Conservation (phyloP, 805 yeast genomes). For the Candida namnaoensis region DNA sequence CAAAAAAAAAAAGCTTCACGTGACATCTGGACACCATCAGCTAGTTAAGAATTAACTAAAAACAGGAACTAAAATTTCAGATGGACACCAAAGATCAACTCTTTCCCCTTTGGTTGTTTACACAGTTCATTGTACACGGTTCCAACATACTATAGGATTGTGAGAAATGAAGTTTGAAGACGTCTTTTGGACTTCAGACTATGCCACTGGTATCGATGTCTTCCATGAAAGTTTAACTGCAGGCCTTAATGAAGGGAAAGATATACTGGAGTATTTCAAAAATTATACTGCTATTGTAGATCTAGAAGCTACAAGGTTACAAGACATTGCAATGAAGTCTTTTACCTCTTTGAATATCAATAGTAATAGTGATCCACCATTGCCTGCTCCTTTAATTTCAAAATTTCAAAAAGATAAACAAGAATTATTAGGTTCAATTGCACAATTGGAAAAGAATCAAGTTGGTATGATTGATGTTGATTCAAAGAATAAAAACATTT, state of each 20-base stretch:
- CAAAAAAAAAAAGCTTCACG: too few species aligned
- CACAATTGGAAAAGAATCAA: background rate
- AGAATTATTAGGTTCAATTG: background rate
- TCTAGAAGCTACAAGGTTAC: conserved; percentile 5
- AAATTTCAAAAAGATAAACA: background rate
- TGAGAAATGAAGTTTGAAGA: conserved; percentile 6
- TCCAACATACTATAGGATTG: too few species aligned
- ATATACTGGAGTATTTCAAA: conserved; percentile 10
- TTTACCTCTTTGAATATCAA: conserved; percentile 1
- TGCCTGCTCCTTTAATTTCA: background rate
- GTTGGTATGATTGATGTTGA: background rate
- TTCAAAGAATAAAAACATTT: background rate
- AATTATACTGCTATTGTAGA: conserved; percentile 11
- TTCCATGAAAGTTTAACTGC: conserved; percentile 10
- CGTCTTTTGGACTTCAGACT: conserved; percentile 23
- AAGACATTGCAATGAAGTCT: conserved; percentile 2
- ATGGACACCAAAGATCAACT: background rate
- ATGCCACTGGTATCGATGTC: conserved; percentile 18
- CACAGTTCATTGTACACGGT: too few species aligned
- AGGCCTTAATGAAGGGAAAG: conserved; percentile 10
- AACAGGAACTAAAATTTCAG: background rate
- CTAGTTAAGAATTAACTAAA: too few species aligned
- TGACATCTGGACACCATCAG: too few species aligned
- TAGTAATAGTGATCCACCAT: background rate
- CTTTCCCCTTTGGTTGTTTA: too few species aligned